Percentiles rank a stretch among this genome's conserved stretches.
Evolutionary conservation across 2,329 filamentous ascomycete genomes (phyloP).

Genomic region (Sporothrix schenckii): DNA sequence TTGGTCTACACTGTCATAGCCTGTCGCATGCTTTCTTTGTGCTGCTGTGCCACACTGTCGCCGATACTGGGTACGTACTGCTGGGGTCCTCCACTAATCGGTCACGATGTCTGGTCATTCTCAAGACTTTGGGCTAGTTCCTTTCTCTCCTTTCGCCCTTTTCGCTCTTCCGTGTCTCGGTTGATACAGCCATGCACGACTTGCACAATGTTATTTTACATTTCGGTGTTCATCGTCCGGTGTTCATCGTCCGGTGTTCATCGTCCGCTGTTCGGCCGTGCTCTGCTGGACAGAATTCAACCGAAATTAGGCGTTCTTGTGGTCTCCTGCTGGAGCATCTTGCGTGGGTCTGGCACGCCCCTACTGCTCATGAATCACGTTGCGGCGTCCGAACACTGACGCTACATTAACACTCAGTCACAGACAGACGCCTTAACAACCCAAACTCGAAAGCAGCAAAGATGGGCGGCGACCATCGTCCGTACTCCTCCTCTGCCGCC

Average conservation of each 20-base stretch:
- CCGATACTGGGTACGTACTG: not conserved
- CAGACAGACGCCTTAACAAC: not conserved
- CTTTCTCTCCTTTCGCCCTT: not conserved
- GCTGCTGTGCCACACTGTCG: not conserved
- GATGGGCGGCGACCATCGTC: not conserved
- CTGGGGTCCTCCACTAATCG: constrained; percentile 5
- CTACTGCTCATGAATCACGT: not conserved
- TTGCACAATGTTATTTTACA: no score
- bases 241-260: no score
- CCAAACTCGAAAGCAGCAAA: not conserved
- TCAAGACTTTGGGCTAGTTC: not conserved
- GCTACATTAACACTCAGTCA: not conserved
- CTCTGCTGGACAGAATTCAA: no score
- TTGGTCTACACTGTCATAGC: not conserved
- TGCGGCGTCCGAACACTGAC: not conserved
- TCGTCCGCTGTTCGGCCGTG: no score
- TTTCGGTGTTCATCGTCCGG: no score
- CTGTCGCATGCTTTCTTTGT: not conserved
- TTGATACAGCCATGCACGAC: no score
- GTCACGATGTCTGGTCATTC: not conserved
- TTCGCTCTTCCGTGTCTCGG: not conserved
- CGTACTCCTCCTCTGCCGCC: no score
- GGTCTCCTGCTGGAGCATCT: no score
- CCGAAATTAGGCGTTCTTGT: no score
- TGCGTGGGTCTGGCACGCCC: not conserved